These are phyloP conservation scores for Chlorella sp. DNA, from an alignment of 139 green algal genomes.

Conservation along the genomic window DNA sequence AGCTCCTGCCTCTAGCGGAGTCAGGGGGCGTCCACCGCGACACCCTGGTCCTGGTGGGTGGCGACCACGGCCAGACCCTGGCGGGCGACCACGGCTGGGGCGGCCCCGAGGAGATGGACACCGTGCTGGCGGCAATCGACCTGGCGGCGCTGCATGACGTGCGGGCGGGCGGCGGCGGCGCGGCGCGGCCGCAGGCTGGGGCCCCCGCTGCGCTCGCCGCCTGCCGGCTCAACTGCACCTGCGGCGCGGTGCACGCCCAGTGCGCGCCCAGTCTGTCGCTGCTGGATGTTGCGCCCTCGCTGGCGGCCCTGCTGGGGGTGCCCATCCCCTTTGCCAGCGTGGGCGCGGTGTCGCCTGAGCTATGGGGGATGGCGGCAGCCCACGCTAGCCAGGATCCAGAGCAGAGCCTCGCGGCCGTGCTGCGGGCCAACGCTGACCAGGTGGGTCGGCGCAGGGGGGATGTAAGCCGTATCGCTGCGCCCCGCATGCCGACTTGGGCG, in stretches of 20 bases:
- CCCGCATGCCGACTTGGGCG: not conserved
- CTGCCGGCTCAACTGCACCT: slow-evolving; percentile 31
- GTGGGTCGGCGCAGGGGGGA: not conserved
- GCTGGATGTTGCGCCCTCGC: slow-evolving; percentile 84
- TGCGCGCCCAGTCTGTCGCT: slow-evolving; percentile 61
- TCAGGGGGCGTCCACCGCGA: slow-evolving; percentile 50
- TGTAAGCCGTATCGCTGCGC: slow-evolving; percentile 14
- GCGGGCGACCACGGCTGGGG: slow-evolving; percentile 91
- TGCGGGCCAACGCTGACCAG: slow-evolving; percentile 17
- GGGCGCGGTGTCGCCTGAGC: slow-evolving; percentile 57
- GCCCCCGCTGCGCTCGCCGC: not conserved
- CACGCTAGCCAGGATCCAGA: not conserved
- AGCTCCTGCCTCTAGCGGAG: slow-evolving; percentile 38
- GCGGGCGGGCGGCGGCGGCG: not conserved
- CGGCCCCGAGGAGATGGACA: slow-evolving; percentile 82
- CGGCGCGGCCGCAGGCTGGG: too few relatives aligned
- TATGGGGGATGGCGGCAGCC: slow-evolving; percentile 56
- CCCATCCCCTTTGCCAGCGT: slow-evolving; percentile 85
- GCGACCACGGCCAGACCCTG: slow-evolving; percentile 94
- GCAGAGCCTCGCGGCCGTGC: slow-evolving; percentile 1
- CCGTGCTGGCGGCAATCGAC: slow-evolving; percentile 69
- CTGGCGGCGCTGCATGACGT: slow-evolving; percentile 22
- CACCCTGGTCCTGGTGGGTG: slow-evolving; percentile 91
- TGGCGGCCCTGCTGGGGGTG: slow-evolving; percentile 82
- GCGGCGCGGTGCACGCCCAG: slow-evolving; percentile 36